Conservation (phyloP, 495 filamentous ascomycete genomes). For the Pseudotulostoma volvatum region DNA sequence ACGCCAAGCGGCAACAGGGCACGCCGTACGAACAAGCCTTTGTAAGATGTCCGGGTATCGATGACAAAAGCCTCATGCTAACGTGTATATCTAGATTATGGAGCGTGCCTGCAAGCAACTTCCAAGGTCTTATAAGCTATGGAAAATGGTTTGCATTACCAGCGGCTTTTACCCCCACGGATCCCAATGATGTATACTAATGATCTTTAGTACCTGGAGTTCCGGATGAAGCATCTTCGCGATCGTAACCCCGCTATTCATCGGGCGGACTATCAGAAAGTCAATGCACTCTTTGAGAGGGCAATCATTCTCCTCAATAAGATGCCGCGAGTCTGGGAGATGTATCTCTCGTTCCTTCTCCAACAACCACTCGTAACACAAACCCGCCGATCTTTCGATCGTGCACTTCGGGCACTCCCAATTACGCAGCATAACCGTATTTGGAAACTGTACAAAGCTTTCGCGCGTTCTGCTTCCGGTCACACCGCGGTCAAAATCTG, state of each 20-base stretch:
- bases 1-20: constrained; percentile 79
- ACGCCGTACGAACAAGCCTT: constrained; percentile 82
- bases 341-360: constrained; percentile 85
- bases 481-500: constrained; percentile 86
- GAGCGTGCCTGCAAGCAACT: constrained; percentile 81
- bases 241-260: constrained; percentile 73
- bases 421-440: constrained; percentile 95
- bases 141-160: constrained; percentile 64
- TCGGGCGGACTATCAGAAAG: constrained; percentile 70
- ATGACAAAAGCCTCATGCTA: not conserved
- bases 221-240: constrained; percentile 66
- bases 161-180: not conserved
- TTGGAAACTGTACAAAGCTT: constrained; percentile 82
- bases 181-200: not conserved
- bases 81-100: constrained; percentile 33
- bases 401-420: constrained; percentile 83
- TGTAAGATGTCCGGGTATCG: constrained; percentile 29
- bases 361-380: constrained; percentile 84
- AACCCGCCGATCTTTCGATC: constrained; percentile 83
- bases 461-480: constrained; percentile 85
- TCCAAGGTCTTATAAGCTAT: constrained; percentile 92
- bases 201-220: constrained; percentile 59
- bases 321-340: constrained; percentile 97
- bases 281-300: constrained; percentile 89
- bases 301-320: constrained; percentile 93